Evolutionary conservation across 169 alveolate species (phyloP), one percentile per base, ranked within the genome.

Genomic region (Amoebophrya sp.): DNA sequence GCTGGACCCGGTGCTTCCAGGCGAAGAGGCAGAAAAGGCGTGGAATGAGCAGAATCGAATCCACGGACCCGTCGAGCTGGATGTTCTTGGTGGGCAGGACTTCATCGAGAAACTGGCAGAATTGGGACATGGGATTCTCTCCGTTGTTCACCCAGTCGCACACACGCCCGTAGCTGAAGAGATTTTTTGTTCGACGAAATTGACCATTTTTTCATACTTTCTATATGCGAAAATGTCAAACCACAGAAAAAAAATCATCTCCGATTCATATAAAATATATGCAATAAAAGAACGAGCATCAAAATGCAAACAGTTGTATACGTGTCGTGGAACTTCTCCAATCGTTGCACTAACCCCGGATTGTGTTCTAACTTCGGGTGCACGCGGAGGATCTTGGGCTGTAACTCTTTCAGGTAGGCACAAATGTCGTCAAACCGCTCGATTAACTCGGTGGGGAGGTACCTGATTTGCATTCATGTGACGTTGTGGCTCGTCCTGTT

Each of bases 21-120:
- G 35, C 83, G 83, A 25, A 66, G 83, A 66, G 83, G 83, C 83
- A 66, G 32, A 66, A 66, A 3, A 66, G 83, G 10, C 83, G 83
- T 25, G 83, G 83, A 25, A 66, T 66, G 29, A 66, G 83, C 29
- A 66, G 83, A 25, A 66, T 66, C 35, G 83, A 0, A n/a, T 66
- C 83, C 83, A 66, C 83, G 32, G 83, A 66, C 1, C 83, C 83
- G 35, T 66, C 83, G 83, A 66, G 83, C 54, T 41, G 23, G 12
- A 2, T 7, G 35, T 66, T 25, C 35, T 66, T 66, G 1, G 7
- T 47, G 29, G 29, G 83, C 83, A 66, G 83, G 83, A 66, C 35
- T 1, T 7, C 12, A 25, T 66, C 83, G 29, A 66, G 83, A n/a
- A 66, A 66, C 32, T 66, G 32, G 83, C 83, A 66, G 18, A 66